Evolutionary conservation across 768 basidiomycete genomes (phyloP), one percentile per base, ranked within the genome.

Genomic region (Myochromella boudieri): DNA sequence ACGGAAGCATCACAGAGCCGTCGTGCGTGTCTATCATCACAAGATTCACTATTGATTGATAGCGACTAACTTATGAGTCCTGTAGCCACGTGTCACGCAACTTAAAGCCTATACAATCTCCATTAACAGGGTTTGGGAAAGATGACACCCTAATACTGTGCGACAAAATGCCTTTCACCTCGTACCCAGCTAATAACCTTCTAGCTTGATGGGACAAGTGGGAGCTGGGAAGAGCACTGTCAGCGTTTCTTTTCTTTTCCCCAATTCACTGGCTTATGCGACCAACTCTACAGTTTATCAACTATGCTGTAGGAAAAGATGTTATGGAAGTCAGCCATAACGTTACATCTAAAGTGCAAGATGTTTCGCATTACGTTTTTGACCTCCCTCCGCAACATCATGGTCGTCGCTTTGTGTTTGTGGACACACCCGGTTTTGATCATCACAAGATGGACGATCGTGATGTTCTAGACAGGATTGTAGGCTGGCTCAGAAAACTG

Each of bases 211-310:
- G 34, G 52, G 52, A 2, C 48, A 48, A 29, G 43, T 44, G 22
- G 52, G 52, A 39, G 39, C 44, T 6, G 52, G 52, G 2, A 54
- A 49, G 43, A 54, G 52, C 44, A 49, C 48, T 29, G 52, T 54
- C 39, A 15, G n/a, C n/a, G n/a, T n/a, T n/a, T n/a, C n/a, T n/a
- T n/a, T n/a, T n/a, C n/a, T n/a, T n/a, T n/a, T n/a, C n/a, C n/a
- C n/a, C n/a, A n/a, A n/a, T n/a, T n/a, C n/a, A n/a, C n/a, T n/a
- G n/a, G n/a, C n/a, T 24, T 7, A n/a, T 17, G n/a, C 5, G n/a
- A 14, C 3, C 22, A 8, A 11, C n/a, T 37, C 26, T 20, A 15
- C 33, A 53, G 52, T 53, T 53, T 42, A 53, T 53, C 25, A 53
- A 49, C 34, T 24, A 24, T n/a, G 36, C 46, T 12, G 38, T 31